Conservation (phyloP, 2,329 filamentous ascomycete species). For the Endoconidiophora polonica region DNA sequence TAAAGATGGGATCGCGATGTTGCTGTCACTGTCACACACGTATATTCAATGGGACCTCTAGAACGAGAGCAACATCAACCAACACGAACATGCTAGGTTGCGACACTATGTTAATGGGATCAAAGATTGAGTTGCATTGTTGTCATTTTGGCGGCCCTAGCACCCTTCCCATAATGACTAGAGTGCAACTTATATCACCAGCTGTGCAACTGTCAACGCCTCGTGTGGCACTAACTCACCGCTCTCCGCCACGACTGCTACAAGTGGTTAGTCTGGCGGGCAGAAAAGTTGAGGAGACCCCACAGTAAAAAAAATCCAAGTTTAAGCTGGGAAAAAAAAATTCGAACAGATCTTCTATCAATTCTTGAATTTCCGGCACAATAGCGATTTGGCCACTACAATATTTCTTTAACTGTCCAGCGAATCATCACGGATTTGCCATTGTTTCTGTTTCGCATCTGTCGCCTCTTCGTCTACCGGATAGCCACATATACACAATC, state of each 20-base stretch:
- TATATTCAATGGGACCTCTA: no score
- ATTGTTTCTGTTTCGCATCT: neutral
- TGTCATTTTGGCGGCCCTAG: no score
- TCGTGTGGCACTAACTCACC: neutral
- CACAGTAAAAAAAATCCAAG: slow-evolving; percentile 4
- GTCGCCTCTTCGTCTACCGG: neutral
- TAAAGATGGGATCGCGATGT: no score
- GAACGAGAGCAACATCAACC: no score
- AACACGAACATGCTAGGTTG: no score
- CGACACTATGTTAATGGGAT: no score
- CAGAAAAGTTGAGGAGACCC: slow-evolving; percentile 1
- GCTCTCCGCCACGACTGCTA: neutral
- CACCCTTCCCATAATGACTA: no score
- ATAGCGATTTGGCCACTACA: neutral
- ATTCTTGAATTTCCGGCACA: neutral
- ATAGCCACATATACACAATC: neutral
- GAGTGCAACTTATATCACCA: no score
- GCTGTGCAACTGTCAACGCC: no score
- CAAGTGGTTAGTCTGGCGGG: neutral
- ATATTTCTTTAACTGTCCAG: neutral
- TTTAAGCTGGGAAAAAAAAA: slow-evolving; percentile 1
- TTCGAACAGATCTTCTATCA: neutral
- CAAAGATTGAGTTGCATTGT: no score
- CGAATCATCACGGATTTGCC: neutral
- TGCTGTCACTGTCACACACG: no score